Evolutionary conservation across 2,329 filamentous ascomycete genomes (phyloP).

Genomic region (Parascedosporium putredinis): DNA sequence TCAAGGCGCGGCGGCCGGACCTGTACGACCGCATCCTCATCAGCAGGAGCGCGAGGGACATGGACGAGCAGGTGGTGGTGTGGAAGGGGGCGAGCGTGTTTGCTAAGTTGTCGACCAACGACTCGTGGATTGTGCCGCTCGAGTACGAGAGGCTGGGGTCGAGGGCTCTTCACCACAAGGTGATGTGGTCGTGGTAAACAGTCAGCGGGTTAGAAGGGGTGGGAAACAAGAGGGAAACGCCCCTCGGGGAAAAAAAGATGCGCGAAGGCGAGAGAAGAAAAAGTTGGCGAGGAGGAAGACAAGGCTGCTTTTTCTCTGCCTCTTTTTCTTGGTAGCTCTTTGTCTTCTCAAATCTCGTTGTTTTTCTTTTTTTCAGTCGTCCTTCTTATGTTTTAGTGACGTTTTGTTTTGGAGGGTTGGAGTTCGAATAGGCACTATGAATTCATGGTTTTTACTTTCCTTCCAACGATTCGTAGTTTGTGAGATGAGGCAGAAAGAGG

Average conservation of each 20-base stretch:
- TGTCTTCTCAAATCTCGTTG: neutral
- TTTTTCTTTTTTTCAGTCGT: constrained; percentile 3
- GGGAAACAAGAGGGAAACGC: constrained; percentile 24
- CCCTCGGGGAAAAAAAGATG: neutral
- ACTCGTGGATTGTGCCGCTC: constrained; percentile 81
- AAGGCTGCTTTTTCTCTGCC: neutral
- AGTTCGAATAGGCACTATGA: neutral
- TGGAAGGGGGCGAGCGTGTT: constrained; percentile 99
- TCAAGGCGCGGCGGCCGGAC: constrained; percentile 57
- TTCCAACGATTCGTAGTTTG: neutral
- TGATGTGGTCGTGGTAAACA: constrained; percentile 48
- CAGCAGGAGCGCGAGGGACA: constrained; percentile 69
- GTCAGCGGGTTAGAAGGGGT: too few relatives aligned
- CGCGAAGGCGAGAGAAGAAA: neutral
- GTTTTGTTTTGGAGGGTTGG: constrained; percentile 1
- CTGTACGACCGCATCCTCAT: constrained; percentile 51
- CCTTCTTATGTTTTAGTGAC: too few relatives aligned
- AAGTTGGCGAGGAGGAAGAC: neutral
- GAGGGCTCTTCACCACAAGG: constrained; percentile 76
- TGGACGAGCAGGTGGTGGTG: constrained; percentile 92
- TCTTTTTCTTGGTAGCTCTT: neutral
- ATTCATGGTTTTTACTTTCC: neutral
- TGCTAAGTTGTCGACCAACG: constrained; percentile 82
- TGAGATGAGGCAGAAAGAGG: too few relatives aligned
- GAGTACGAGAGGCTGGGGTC: constrained; percentile 84